Evolutionary conservation across 2,329 filamentous ascomycete genomes (phyloP), one percentile per base, ranked within the genome.

Genomic region (Fusarium verrucosum): DNA sequence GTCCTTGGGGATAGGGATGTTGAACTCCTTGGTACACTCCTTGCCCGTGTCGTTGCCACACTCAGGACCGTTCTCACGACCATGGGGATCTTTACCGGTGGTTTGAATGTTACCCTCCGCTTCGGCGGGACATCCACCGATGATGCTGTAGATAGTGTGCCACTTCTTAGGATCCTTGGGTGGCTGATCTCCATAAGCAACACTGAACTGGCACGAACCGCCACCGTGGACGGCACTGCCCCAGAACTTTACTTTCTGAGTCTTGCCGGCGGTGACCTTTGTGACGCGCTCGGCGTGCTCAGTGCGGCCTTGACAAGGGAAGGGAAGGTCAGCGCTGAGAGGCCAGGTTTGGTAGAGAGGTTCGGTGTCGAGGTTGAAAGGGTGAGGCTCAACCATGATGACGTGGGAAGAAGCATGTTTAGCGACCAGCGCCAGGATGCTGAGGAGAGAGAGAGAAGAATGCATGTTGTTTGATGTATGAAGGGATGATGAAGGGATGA

Each of bases 381-480:
- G 70, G 10, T 72, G 70, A 10, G 70, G 70, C n/a, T 72, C 70
- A 3, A 72, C 30, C 70, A 72, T 72, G 54, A 72, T 61, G 43
- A 72, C 55, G 14, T 72, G 70, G 32, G 58, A 47, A 2, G 50
- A 50, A 4, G 33, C 47, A 9, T n/a, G n/a, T n/a, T 45, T 17
- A 23, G 54, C 37, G 23, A 8, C 28, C 17, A 70, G 52, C 13
- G 53, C 57, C 23, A 50, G n/a, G 45, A 50, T 33, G 26, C 47
- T 33, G 10, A 54, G 3, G 10, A 42, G 3, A 16, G 47, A 50
- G 22, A 32, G 8, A 7, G 58, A 19, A 16, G 58, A 46, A 49
- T n/a, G 22, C 63, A 66, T 65, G 20, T 11, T 40, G 10, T 0
- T 13, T 11, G 4, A 6, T 17, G n/a, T n/a, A n/a, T n/a, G n/a